Conservation (phyloP, 306 rosid genomes). For the Acmispon strigosus region DNA sequence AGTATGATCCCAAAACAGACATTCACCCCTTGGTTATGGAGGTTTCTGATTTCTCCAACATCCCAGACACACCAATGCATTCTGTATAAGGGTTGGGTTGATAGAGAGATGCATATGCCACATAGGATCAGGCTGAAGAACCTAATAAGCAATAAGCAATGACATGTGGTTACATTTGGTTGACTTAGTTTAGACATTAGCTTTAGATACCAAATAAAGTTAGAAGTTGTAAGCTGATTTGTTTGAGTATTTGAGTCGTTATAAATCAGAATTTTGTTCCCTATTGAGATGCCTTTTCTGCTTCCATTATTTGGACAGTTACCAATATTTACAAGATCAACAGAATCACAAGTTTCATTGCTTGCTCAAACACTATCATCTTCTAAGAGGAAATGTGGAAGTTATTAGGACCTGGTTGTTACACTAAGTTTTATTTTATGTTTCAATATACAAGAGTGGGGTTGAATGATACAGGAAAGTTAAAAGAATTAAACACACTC, state of each 20-base stretch:
- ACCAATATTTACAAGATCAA: background rate
- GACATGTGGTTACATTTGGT: background rate
- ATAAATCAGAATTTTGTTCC: background rate
- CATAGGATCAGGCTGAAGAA: background rate
- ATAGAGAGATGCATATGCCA: background rate
- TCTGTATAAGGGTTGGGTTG: background rate
- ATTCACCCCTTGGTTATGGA: conserved; percentile 43
- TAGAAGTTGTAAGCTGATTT: background rate
- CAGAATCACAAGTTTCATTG: background rate
- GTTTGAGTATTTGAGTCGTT: background rate
- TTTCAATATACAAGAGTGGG: background rate
- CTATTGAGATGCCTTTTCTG: background rate
- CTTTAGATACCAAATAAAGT: background rate
- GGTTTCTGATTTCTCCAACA: conserved; percentile 16
- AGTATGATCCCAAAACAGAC: conserved; percentile 29
- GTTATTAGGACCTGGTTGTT: background rate
- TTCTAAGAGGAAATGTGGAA: background rate
- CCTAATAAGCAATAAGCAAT: background rate
- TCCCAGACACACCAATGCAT: conserved; percentile 32
- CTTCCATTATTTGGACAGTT: background rate
- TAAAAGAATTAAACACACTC: conserved; percentile 60
- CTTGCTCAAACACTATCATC: background rate
- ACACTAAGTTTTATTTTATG: background rate
- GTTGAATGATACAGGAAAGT: conserved; percentile 15
- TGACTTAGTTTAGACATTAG: background rate